phyloP scores from a whole-genome alignment of 2,329 filamentous ascomycete species.

The Acrocalymma vagum region DNA sequence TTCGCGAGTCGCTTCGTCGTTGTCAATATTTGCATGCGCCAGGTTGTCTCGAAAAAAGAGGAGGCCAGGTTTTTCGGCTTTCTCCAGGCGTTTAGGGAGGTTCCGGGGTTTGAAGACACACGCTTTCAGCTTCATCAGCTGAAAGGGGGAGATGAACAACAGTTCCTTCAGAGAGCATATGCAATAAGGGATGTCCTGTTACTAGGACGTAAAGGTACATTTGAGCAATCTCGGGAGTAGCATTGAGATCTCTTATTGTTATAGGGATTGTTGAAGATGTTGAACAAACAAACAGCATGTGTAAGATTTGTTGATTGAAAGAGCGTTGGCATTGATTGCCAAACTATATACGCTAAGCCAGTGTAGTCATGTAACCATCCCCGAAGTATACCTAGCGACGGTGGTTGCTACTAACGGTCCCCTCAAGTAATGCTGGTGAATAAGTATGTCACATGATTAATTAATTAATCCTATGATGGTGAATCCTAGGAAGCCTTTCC shows the following conservation, averaged over 20 bases:
- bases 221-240: conserved; percentile 9
- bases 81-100: conserved; percentile 15
- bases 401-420: no score
- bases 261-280: no score
- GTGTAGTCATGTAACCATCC: no score
- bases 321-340: no score
- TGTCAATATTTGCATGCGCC: conserved; percentile 14
- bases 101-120: conserved; percentile 16
- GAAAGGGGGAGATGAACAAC: conserved; percentile 6
- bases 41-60: conserved; percentile 18
- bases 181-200: conserved; percentile 9
- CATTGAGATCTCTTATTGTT: conserved; percentile 4
- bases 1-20: conserved; percentile 16
- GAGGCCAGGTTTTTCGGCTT: conserved; percentile 16
- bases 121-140: conserved; percentile 8
- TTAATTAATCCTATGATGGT: no score
- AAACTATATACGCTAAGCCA: no score
- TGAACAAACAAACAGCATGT: no score
- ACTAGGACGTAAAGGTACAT: conserved; percentile 9
- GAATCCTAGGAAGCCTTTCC: no score
- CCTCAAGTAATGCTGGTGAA: no score
- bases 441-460: no score
- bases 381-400: no score
- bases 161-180: conserved; percentile 7
- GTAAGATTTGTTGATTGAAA: no score